These are phyloP conservation scores for Sphaerostilbella broomeana DNA, from an alignment of 2,329 filamentous ascomycete species.

Conservation along the genomic window DNA sequence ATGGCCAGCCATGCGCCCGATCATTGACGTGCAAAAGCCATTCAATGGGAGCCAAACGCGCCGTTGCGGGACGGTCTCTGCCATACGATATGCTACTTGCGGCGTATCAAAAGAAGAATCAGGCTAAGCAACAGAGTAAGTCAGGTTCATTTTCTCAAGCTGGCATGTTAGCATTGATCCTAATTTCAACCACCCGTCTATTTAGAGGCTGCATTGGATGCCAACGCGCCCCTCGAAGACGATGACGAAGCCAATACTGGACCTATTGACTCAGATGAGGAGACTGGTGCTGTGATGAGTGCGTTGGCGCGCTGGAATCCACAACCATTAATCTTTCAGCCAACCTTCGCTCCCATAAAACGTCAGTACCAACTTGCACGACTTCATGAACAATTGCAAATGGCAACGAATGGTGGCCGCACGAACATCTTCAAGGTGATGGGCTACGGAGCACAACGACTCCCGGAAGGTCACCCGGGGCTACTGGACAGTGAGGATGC, in stretches of 20 bases:
- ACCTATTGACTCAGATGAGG: slow-evolving; percentile 89
- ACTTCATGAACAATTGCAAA: slow-evolving; percentile 58
- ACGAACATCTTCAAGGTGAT: slow-evolving; percentile 59
- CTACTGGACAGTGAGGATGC: slow-evolving; percentile 47
- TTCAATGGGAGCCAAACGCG: slow-evolving; percentile 88
- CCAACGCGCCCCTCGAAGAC: slow-evolving; percentile 83
- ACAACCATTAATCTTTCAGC: slow-evolving; percentile 66
- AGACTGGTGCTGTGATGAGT: slow-evolving; percentile 81
- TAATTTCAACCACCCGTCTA: too few species aligned
- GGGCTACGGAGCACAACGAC: slow-evolving; percentile 49
- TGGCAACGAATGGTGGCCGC: slow-evolving; percentile 58
- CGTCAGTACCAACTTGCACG: slow-evolving; percentile 57
- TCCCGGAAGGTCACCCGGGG: slow-evolving; percentile 44
- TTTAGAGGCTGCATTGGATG: slow-evolving; percentile 85
- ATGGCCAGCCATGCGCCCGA: slow-evolving; percentile 79
- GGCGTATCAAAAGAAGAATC: slow-evolving; percentile 94
- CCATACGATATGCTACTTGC: slow-evolving; percentile 90
- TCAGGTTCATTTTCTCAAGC: too few species aligned
- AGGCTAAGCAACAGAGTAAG: slow-evolving; percentile 93
- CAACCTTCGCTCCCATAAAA: slow-evolving; percentile 53
- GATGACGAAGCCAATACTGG: slow-evolving; percentile 73
- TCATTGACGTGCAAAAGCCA: slow-evolving; percentile 92
- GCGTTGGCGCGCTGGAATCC: slow-evolving; percentile 71
- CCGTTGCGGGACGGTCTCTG: slow-evolving; percentile 76
- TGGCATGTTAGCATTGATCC: too few species aligned